phyloP scores from a whole-genome alignment of 1,139 yeast species.

The Chernovozyma aurita region DNA sequence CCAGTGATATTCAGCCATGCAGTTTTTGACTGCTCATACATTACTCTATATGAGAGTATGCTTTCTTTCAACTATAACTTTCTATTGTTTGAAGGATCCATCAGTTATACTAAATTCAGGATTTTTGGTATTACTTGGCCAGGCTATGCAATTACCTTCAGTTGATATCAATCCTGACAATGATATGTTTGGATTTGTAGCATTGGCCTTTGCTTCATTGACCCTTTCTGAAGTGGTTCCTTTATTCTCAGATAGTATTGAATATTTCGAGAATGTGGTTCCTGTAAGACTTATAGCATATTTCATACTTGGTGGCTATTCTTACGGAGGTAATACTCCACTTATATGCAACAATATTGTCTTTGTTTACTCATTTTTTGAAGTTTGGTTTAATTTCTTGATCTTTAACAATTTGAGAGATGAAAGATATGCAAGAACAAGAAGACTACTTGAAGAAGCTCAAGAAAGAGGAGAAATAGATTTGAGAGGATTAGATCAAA shows the following conservation, averaged over 20 bases:
- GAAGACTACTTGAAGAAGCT: conserved; percentile 30
- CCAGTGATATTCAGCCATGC: conserved; percentile 50
- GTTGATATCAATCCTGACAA: conserved; percentile 39
- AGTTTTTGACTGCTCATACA: conserved; percentile 49
- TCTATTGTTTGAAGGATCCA: conserved; percentile 60
- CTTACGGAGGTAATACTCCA: conserved; percentile 37
- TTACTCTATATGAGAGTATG: conserved; percentile 47
- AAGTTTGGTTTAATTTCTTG: conserved; percentile 67
- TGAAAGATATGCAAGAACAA: conserved; percentile 46
- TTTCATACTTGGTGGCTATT: conserved; percentile 47
- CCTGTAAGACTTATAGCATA: conserved; percentile 60
- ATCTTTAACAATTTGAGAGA: conserved; percentile 62
- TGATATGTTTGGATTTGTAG: conserved; percentile 50
- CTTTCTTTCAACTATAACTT: conserved; percentile 42
- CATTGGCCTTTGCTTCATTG: conserved; percentile 38
- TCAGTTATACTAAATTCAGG: conserved; percentile 36
- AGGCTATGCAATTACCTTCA: conserved; percentile 52
- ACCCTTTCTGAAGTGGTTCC: conserved; percentile 58
- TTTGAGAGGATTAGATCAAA: conserved; percentile 5
- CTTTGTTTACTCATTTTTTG: conserved; percentile 59
- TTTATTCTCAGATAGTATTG: conserved; percentile 48
- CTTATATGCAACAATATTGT: conserved; percentile 57
- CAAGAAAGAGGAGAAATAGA: conserved; percentile 6
- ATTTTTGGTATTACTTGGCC: conserved; percentile 52
- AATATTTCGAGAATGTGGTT: conserved; percentile 61